Evolutionary conservation across 2,329 filamentous ascomycete species (phyloP).

Genomic region (Metarhizium guizhouense): DNA sequence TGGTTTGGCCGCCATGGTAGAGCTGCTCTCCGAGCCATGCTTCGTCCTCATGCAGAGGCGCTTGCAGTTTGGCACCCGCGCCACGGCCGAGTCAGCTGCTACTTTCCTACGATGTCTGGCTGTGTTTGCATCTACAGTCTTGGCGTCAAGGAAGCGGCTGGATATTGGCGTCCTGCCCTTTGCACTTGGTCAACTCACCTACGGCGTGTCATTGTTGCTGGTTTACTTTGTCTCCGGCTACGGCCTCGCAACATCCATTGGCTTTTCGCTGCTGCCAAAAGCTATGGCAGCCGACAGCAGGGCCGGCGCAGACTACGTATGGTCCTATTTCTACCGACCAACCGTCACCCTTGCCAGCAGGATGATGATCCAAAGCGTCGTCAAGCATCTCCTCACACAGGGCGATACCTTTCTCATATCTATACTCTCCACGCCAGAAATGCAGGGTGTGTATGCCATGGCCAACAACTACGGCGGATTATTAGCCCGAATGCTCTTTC

Average conservation of each 20-base stretch:
- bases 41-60: slow-evolving; percentile 83
- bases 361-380: slow-evolving; percentile 75
- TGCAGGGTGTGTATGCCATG: slow-evolving; percentile 86
- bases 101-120: slow-evolving; percentile 68
- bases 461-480: slow-evolving; percentile 93
- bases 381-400: slow-evolving; percentile 92
- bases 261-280: slow-evolving; percentile 60
- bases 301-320: slow-evolving; percentile 32
- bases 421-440: slow-evolving; percentile 62
- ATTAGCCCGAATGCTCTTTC: slow-evolving; percentile 79
- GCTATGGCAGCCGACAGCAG: slow-evolving; percentile 19
- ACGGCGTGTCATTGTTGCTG: slow-evolving; percentile 57
- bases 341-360: slow-evolving; percentile 69
- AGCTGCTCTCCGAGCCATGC: slow-evolving; percentile 77
- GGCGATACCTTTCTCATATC: slow-evolving; percentile 87
- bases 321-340: slow-evolving; percentile 56
- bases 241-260: slow-evolving; percentile 42
- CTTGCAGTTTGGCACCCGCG: slow-evolving; percentile 71
- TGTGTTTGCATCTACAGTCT: slow-evolving; percentile 63
- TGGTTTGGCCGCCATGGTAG: slow-evolving; percentile 51
- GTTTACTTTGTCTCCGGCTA: slow-evolving; percentile 62
- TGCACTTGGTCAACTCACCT: slow-evolving; percentile 74
- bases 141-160: slow-evolving; percentile 38
- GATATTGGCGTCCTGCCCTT: slow-evolving; percentile 77
- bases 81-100: slow-evolving; percentile 72